A percentile compares a stretch with the other conserved stretches of the same genome.
phyloP scores from a whole-genome alignment of 83 land plant genomes.

The Diphasiastrum complanatum region DNA sequence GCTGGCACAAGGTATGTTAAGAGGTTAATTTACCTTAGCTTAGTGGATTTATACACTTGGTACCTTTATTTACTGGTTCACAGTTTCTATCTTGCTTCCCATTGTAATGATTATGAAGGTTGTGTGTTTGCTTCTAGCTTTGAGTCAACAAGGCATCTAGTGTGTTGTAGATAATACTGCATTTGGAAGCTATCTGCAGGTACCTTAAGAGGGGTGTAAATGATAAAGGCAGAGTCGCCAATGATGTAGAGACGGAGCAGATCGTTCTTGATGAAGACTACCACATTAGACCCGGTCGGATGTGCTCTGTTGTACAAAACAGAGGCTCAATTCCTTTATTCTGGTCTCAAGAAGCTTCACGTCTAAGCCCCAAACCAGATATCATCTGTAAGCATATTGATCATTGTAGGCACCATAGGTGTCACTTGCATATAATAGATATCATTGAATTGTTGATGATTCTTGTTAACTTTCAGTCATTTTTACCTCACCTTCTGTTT shows the following conservation, averaged over 20 bases:
- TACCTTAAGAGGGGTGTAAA: constrained; percentile 95
- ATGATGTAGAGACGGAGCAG: constrained; percentile 98
- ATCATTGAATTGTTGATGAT: too few relatives aligned
- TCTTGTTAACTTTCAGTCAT: too few relatives aligned
- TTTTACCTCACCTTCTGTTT: too few relatives aligned
- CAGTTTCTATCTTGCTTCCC: constrained; percentile 1
- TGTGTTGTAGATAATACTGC: too few relatives aligned
- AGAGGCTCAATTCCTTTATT: constrained; percentile 97
- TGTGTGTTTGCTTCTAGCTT: too few relatives aligned
- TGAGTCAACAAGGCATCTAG: too few relatives aligned
- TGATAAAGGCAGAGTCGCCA: constrained; percentile 88
- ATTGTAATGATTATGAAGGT: too few relatives aligned
- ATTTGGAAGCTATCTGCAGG: constrained; percentile 36
- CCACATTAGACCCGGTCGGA: constrained; percentile 63
- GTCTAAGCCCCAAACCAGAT: constrained; percentile 95
- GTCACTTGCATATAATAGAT: too few relatives aligned
- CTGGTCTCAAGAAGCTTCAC: constrained; percentile 97
- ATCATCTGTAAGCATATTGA: constrained; percentile 67
- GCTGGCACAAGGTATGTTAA: constrained; percentile 93
- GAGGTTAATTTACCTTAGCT: too few relatives aligned
- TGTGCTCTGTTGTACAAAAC: constrained; percentile 96
- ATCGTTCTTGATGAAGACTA: constrained; percentile 80
- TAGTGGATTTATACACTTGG: background rate
- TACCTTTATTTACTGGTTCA: background rate
- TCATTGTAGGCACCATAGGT: background rate